These are phyloP conservation scores for Cicer judaicum DNA, from an alignment of 306 rosid species.

Conservation along the genomic window DNA sequence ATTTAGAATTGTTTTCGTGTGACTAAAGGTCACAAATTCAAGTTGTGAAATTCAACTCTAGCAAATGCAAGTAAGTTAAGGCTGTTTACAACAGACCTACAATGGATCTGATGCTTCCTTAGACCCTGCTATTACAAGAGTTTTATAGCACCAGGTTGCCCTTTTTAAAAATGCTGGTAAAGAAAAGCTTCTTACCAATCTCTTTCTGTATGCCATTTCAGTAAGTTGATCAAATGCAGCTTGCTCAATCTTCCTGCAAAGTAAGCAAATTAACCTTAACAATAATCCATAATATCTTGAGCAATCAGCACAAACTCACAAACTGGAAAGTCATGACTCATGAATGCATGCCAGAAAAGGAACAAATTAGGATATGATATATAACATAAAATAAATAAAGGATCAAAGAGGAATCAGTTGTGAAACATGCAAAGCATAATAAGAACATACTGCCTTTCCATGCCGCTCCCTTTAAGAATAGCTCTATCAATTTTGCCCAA, in stretches of 20 bases:
- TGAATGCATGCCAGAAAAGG: conserved; percentile 20
- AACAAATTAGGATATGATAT: conserved; percentile 16
- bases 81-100: conserved; percentile 15
- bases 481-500: conserved; percentile 68
- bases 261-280: conserved; percentile 39
- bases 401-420: conserved; percentile 23
- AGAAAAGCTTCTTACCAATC: conserved; percentile 65
- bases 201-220: conserved; percentile 80
- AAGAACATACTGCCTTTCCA: conserved; percentile 62
- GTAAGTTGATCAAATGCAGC: conserved; percentile 82
- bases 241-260: conserved; percentile 76
- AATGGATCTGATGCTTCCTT: conserved; percentile 12
- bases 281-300: conserved; percentile 38
- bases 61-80: conserved; percentile 2
- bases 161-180: conserved; percentile 17
- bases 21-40: not conserved
- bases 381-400: conserved; percentile 26
- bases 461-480: conserved; percentile 63
- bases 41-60: conserved; percentile 6
- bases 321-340: conserved; percentile 27
- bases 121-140: not conserved
- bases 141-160: not conserved
- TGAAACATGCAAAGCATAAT: conserved; percentile 39
- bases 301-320: conserved; percentile 5
- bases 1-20: not conserved